Evolutionary conservation across 495 filamentous ascomycete genomes (phyloP).

Genomic region (Filosporella fistucella): DNA sequence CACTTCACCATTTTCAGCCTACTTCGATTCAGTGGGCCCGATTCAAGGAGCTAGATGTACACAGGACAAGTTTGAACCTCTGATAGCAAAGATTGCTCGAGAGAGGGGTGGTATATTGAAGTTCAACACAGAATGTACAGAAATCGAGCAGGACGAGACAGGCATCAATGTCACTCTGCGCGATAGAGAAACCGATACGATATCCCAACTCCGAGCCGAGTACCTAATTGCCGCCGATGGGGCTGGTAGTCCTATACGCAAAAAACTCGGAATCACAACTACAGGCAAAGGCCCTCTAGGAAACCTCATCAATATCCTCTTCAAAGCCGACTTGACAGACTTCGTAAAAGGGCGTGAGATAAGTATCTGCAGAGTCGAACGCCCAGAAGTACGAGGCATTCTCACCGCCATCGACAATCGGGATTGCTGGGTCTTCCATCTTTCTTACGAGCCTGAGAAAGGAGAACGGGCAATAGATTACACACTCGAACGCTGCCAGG

Average conservation of each 20-base stretch:
- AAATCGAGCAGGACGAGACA: constrained; percentile 9
- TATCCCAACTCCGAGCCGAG: not conserved
- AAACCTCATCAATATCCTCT: constrained; percentile 35
- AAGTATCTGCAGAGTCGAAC: constrained; percentile 34
- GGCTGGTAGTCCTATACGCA: constrained; percentile 5
- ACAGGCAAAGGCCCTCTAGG: constrained; percentile 32
- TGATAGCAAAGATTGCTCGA: constrained; percentile 26
- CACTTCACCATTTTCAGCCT: constrained; percentile 6
- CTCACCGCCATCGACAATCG: constrained; percentile 35
- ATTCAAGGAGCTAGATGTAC: constrained; percentile 43
- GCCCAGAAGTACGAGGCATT: constrained; percentile 27
- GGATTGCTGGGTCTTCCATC: constrained; percentile 42
- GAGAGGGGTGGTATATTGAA: constrained; percentile 29
- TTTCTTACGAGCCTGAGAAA: constrained; percentile 30
- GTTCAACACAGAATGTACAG: constrained; percentile 13
- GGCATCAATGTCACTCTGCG: constrained; percentile 5
- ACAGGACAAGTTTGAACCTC: constrained; percentile 47
- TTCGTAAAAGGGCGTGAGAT: constrained; percentile 25
- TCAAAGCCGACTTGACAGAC: constrained; percentile 25
- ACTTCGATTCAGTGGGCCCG: constrained; percentile 45
- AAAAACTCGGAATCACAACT: not conserved
- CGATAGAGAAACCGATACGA: not conserved
- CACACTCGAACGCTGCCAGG: constrained; percentile 25
- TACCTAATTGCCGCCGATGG: constrained; percentile 21
- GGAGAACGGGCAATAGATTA: constrained; percentile 19